These are phyloP conservation scores for Gracilariopsis chorda DNA, from an alignment of 23 red algal species.

Conservation along the genomic window DNA sequence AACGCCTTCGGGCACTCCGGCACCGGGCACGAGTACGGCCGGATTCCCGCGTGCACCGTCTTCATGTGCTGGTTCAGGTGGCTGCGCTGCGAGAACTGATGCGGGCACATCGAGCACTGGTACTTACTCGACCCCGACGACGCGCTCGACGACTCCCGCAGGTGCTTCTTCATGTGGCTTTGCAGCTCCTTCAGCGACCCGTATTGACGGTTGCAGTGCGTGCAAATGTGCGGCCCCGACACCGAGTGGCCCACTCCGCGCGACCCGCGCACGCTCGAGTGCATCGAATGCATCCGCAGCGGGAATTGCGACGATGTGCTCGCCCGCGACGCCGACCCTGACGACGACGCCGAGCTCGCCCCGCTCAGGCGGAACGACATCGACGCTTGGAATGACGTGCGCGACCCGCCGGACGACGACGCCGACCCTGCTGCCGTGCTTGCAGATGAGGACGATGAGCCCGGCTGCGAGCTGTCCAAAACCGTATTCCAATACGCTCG, in stretches of 20 bases:
- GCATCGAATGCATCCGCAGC: neutral
- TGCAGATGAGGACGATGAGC: neutral
- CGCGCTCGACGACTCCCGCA: neutral
- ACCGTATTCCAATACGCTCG: neutral
- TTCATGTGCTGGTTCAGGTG: constrained; percentile 50
- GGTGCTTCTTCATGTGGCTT: neutral
- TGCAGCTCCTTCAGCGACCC: neutral
- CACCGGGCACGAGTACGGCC: constrained; percentile 20
- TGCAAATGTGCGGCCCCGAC: neutral
- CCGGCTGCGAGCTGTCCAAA: neutral
- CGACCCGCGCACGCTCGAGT: neutral
- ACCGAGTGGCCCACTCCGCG: neutral
- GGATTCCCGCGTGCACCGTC: constrained; percentile 30
- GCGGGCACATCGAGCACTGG: constrained; percentile 7
- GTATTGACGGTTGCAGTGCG: neutral
- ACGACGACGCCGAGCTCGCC: neutral
- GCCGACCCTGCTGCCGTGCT: too few species aligned
- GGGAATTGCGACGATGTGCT: neutral
- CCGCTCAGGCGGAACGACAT: constrained; percentile 2
- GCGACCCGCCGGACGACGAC: neutral
- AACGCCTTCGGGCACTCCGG: constrained; percentile 29
- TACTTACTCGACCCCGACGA: neutral
- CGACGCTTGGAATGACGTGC: neutral
- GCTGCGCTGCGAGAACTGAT: constrained; percentile 40
- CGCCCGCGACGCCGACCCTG: neutral